These are phyloP conservation scores for Monosporascus cannonballus DNA, from an alignment of 2,329 filamentous ascomycete genomes.

Conservation along the genomic window DNA sequence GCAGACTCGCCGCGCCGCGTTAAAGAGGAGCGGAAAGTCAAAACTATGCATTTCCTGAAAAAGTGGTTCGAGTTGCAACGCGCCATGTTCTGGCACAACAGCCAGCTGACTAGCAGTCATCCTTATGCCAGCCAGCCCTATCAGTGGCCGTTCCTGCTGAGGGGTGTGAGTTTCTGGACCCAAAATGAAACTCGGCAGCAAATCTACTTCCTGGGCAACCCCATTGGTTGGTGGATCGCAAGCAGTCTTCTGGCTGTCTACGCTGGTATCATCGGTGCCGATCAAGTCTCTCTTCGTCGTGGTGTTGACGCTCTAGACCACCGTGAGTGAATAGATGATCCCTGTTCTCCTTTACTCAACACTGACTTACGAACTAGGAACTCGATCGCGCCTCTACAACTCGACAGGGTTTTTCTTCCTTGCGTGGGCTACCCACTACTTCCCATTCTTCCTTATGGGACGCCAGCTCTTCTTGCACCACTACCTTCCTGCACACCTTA, in stretches of 20 bases:
- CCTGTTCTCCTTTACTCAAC: background rate
- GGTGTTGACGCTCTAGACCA: conserved; percentile 89
- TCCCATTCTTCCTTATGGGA: conserved; percentile 97
- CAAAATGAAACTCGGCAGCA: conserved; percentile 91
- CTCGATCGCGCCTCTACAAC: conserved; percentile 92
- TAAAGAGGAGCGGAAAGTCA: conserved; percentile 73
- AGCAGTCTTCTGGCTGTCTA: conserved; percentile 91
- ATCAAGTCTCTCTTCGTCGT: conserved; percentile 88
- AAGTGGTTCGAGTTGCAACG: conserved; percentile 97
- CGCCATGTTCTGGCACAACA: conserved; percentile 99
- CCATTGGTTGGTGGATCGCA: conserved; percentile 93
- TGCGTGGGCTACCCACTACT: conserved; percentile 94
- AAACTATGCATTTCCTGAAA: conserved; percentile 77
- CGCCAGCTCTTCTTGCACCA: conserved; percentile 97
- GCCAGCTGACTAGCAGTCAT: conserved; percentile 92
- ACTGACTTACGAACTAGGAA: conserved; percentile 46
- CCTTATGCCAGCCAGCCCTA: conserved; percentile 93
- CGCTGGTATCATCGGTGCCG: conserved; percentile 82
- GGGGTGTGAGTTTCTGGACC: conserved; percentile 99
- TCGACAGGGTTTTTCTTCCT: conserved; percentile 99
- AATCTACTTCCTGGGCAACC: conserved; percentile 98
- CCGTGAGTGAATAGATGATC: conserved; percentile 58
- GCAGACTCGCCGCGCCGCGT: conserved; percentile 65
- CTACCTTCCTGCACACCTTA: conserved; percentile 90
- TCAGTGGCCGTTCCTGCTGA: conserved; percentile 95